Conservation (phyloP, 2,329 filamentous ascomycete genomes). For the Claviceps capensis region DNA sequence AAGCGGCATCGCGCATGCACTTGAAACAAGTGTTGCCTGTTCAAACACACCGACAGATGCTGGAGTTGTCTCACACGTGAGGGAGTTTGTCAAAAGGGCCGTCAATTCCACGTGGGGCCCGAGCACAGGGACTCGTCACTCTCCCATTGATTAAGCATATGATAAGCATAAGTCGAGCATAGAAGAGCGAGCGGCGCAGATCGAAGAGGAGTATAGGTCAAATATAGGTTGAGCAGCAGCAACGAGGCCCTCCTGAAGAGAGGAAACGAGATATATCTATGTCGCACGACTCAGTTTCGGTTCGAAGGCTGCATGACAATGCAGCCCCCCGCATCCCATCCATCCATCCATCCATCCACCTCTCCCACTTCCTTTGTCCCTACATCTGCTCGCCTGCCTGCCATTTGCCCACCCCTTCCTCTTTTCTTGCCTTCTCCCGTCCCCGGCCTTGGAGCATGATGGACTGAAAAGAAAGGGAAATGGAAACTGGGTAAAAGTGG, state of each 20-base stretch:
- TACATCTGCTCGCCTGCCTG: neutral
- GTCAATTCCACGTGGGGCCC: no score
- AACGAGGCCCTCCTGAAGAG: neutral
- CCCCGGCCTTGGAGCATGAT: neutral
- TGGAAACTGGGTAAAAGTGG: neutral
- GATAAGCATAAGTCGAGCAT: no score
- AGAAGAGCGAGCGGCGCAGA: no score
- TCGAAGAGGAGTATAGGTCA: neutral
- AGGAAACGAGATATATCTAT: constrained; percentile 1
- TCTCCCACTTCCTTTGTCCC: neutral
- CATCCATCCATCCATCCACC: neutral
- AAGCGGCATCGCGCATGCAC: no score
- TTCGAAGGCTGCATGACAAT: neutral
- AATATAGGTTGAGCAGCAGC: neutral
- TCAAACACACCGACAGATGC: no score
- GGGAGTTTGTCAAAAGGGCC: no score
- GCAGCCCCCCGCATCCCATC: constrained; percentile 1
- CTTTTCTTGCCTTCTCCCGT: neutral
- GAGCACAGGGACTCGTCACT: no score
- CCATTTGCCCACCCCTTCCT: neutral
- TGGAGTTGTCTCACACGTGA: no score
- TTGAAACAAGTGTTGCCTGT: no score
- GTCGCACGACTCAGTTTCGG: neutral
- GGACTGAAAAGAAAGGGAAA: neutral
- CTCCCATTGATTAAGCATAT: no score